These are phyloP conservation scores for Botrytis pseudocinerea DNA, from an alignment of 2,329 filamentous ascomycete genomes.

Conservation along the genomic window DNA sequence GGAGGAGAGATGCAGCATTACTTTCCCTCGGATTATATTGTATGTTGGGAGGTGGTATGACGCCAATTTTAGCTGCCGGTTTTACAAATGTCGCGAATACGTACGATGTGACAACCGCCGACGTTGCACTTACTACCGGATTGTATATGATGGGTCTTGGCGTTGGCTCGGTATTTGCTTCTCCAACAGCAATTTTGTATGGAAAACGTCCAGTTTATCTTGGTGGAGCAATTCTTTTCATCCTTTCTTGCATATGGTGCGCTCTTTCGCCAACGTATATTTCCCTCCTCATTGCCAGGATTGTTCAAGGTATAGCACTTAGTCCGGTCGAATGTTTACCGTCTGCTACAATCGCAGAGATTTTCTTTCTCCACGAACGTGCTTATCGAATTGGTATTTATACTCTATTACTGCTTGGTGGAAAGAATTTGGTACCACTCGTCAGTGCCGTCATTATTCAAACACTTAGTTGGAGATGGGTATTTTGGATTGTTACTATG, in stretches of 20 bases:
- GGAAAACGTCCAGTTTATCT: conserved; percentile 93
- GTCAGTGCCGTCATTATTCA: conserved; percentile 85
- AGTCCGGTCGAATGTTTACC: conserved; percentile 91
- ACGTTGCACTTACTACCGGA: conserved; percentile 84
- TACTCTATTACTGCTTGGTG: conserved; percentile 81
- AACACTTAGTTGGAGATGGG: conserved; percentile 80
- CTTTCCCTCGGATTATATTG: conserved; percentile 87
- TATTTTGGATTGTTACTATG: conserved; percentile 85
- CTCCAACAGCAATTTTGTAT: conserved; percentile 85
- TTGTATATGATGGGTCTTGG: conserved; percentile 94
- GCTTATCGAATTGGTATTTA: conserved; percentile 94
- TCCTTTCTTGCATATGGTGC: conserved; percentile 78
- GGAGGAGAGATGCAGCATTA: conserved; percentile 77
- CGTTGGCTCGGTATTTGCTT: conserved; percentile 78
- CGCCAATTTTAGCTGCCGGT: conserved; percentile 83
- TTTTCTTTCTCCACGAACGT: conserved; percentile 92
- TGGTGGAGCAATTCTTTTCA: conserved; percentile 72
- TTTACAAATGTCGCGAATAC: conserved; percentile 76
- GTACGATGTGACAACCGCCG: conserved; percentile 65
- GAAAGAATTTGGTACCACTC: conserved; percentile 87
- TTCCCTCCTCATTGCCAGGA: conserved; percentile 76
- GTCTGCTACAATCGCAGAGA: conserved; percentile 91
- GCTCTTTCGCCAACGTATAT: conserved; percentile 78
- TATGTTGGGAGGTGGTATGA: conserved; percentile 91
- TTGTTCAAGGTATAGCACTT: conserved; percentile 85